A percentile compares a stretch with the other conserved stretches of the same genome.
phyloP scores from a whole-genome alignment of 2,329 filamentous ascomycete genomes.

The Neonectria sp. region DNA sequence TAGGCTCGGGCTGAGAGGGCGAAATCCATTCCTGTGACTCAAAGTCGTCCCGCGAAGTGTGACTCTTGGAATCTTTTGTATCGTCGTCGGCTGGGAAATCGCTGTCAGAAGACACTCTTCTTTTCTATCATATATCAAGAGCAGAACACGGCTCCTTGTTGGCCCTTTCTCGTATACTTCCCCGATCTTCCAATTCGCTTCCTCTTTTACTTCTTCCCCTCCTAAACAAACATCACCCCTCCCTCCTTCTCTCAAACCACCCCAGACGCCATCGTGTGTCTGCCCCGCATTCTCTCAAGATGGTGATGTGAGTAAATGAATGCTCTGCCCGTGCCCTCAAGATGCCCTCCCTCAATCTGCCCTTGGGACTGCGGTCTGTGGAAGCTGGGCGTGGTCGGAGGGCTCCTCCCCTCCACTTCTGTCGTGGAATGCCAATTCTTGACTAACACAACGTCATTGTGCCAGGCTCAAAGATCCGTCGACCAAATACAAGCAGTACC shows the following conservation, averaged over 20 bases:
- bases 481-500: constrained; percentile 82
- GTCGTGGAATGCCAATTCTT: background rate
- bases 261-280: constrained; percentile 11
- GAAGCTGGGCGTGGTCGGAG: background rate
- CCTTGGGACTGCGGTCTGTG: background rate
- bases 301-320: constrained; percentile 29
- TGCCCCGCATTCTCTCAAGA: constrained; percentile 20
- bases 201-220: background rate
- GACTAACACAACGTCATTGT: constrained; percentile 6
- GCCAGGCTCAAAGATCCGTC: constrained; percentile 81
- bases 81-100: background rate
- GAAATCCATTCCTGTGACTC: constrained; percentile 17
- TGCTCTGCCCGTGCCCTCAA: background rate
- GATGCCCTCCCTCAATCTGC: background rate
- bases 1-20: background rate
- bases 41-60: constrained; percentile 1
- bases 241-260: background rate
- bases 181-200: constrained; percentile 3
- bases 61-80: constrained; percentile 6
- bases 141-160: background rate
- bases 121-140: constrained; percentile 1
- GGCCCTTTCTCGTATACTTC: background rate
- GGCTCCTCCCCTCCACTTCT: background rate
- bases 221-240: background rate
- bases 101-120: background rate